These are phyloP conservation scores for Penicillium psychrofluorescens DNA, from an alignment of 495 filamentous ascomycete species.

Conservation along the genomic window DNA sequence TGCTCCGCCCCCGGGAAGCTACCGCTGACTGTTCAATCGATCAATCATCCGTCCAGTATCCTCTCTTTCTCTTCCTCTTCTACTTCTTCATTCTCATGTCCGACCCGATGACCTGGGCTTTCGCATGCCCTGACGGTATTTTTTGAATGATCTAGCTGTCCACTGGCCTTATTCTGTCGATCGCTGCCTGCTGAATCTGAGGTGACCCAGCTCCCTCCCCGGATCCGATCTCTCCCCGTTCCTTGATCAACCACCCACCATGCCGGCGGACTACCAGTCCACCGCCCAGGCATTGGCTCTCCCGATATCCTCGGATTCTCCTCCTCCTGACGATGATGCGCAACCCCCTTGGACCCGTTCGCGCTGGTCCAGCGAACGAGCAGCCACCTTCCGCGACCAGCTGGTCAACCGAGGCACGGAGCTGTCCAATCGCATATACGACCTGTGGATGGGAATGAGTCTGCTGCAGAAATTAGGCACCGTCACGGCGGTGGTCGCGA, in stretches of 20 bases:
- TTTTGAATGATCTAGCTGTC: no score
- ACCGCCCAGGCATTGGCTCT: conserved; percentile 60
- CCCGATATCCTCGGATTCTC: conserved; percentile 41
- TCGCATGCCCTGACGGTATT: conserved; percentile 4
- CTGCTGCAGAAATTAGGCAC: conserved; percentile 54
- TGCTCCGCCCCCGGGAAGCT: no score
- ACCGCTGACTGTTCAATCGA: no score
- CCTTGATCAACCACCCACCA: conserved; percentile 12
- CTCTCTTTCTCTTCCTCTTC: not conserved
- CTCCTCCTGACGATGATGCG: conserved; percentile 23
- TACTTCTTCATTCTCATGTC: conserved; percentile 5
- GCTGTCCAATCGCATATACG: conserved; percentile 15
- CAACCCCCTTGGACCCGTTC: conserved; percentile 37
- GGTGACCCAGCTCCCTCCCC: conserved; percentile 1
- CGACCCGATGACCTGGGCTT: conserved; percentile 1
- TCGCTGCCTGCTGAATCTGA: conserved; percentile 1
- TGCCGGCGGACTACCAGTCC: conserved; percentile 54
- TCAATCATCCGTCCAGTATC: not conserved
- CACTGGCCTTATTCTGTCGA: not conserved
- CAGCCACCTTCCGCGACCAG: conserved; percentile 32
- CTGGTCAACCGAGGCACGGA: conserved; percentile 32
- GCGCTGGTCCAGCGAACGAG: conserved; percentile 15
- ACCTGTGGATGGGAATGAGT: conserved; percentile 48
- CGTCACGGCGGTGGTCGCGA: conserved; percentile 38
- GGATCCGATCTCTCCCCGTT: conserved; percentile 1